These are phyloP conservation scores for Pythium utonaiense DNA, from an alignment of 352 stramenopile genomes.

Conservation along the genomic window DNA sequence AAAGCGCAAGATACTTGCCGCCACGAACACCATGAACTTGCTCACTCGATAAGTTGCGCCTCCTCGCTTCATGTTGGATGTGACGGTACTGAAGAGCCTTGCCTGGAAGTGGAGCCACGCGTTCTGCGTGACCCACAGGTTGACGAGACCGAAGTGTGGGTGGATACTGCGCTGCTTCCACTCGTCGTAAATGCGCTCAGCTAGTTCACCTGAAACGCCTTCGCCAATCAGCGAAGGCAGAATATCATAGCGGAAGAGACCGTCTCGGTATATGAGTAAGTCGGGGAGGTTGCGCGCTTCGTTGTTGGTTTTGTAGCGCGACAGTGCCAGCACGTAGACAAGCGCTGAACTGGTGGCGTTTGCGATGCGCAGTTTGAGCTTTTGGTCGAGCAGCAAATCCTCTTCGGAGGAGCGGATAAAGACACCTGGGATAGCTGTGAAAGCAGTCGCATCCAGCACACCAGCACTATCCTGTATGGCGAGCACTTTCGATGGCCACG, in stretches of 20 bases:
- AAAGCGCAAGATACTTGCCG: constrained; percentile 41
- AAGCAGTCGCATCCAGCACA: constrained; percentile 28
- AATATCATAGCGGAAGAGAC: constrained; percentile 77
- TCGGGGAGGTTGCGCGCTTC: constrained; percentile 29
- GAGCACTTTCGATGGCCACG: constrained; percentile 54
- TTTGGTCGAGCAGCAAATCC: constrained; percentile 73
- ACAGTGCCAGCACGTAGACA: constrained; percentile 72
- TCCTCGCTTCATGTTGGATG: constrained; percentile 15
- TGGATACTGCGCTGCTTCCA: constrained; percentile 84
- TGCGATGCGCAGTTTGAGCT: constrained; percentile 88
- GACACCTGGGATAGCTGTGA: constrained; percentile 35
- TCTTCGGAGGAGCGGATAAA: constrained; percentile 30
- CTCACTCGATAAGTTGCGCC: constrained; percentile 28
- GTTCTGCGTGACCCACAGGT: constrained; percentile 93
- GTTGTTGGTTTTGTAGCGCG: constrained; percentile 34
- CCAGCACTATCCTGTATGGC: constrained; percentile 56
- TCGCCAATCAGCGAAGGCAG: constrained; percentile 37
- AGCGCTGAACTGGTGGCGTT: constrained; percentile 92
- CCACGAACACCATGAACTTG: constrained; percentile 42
- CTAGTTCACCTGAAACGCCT: constrained; percentile 27
- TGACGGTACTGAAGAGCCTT: constrained; percentile 36
- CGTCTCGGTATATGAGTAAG: constrained; percentile 73
- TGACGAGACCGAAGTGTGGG: constrained; percentile 86
- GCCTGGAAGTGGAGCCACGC: constrained; percentile 46
- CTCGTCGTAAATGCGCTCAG: constrained; percentile 59